Base-by-base conservation (phyloP, 768 basidiomycete genomes). In the Rhodocollybia butyracea region DNA sequence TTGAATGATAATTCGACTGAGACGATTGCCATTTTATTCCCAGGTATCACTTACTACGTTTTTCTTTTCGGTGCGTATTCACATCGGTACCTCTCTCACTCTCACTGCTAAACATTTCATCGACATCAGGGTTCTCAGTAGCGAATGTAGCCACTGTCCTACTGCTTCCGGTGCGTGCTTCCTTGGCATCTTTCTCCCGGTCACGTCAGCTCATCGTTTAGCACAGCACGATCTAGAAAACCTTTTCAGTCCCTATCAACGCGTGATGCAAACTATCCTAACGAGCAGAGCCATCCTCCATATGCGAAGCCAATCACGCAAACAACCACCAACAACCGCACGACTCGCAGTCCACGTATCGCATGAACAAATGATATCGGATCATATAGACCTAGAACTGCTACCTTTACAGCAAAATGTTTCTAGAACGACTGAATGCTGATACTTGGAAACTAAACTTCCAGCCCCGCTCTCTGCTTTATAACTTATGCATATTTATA, bases 21-120 rank as follows among this genome's bases (percentile, higher is more conserved):
- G 22, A 46, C 27, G 30, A 11, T n/a, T 15, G 27, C 22, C 13
- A 30, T 32, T n/a, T 27, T n/a, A n/a, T 46, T 11, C 19, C 12
- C 15, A 50, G 48, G 48, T 24, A 50, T 50, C 34, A 50, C 34
- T 5, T 50, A 39, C 15, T 50, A 50, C 34, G 38, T 50, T 17
- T 11, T 34, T 17, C 24, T 50, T 4, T 24, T 50, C 22, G 5
- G 48, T 50, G 22, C 34, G 48, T 36, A 10, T 30, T 15, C 5
- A 46, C 1, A 17, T 11, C 11, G 15, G n/a, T n/a, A n/a, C n/a
- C 34, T 17, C 34, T 8, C 8, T 36, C 17, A 36, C 34, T 7
- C 34, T 17, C 34, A 36, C 8, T 36, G 17, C 17, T 40, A 5
- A 40, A 40, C 39, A n/a, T n/a, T 17, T n/a, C 5, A 13, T 5